A percentile compares a stretch with the other conserved stretches of the same genome.
phyloP scores from a whole-genome alignment of 1,139 yeast species.

The Saccharomyces hybrid region DNA sequence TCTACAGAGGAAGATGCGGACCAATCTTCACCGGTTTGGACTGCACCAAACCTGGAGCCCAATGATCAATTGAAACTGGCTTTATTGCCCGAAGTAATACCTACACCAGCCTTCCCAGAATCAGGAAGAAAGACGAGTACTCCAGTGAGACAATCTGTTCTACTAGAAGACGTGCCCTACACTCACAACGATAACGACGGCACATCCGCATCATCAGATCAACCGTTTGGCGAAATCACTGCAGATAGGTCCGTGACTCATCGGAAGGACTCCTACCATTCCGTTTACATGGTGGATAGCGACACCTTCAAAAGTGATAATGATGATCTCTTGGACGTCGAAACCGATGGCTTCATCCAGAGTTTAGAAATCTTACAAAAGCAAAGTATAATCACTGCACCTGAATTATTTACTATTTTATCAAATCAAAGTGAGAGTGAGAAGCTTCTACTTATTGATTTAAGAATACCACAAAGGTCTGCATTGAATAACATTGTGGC shows the following conservation, averaged over 20 bases:
- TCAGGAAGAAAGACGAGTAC: slow-evolving; percentile 3
- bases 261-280: slow-evolving; percentile 34
- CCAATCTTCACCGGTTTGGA: slow-evolving; percentile 32
- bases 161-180: background rate
- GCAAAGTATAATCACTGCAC: slow-evolving; percentile 29
- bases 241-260: slow-evolving; percentile 22
- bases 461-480: slow-evolving; percentile 44
- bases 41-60: slow-evolving; percentile 34
- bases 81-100: slow-evolving; percentile 10
- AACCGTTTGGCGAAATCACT: slow-evolving; percentile 8
- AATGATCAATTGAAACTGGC: slow-evolving; percentile 34
- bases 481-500: slow-evolving; percentile 46
- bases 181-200: background rate
- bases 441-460: slow-evolving; percentile 45
- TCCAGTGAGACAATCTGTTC: background rate
- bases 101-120: slow-evolving; percentile 11
- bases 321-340: slow-evolving; percentile 7
- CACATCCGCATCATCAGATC: background rate
- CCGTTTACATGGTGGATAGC: slow-evolving; percentile 30
- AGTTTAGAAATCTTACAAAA: slow-evolving; percentile 23
- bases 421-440: slow-evolving; percentile 15
- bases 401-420: slow-evolving; percentile 26
- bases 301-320: slow-evolving; percentile 23
- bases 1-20: slow-evolving; percentile 11
- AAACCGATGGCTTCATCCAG: slow-evolving; percentile 15